Base-by-base conservation (phyloP, 2,329 filamentous ascomycete genomes). In the Aspergillus ibericus region DNA sequence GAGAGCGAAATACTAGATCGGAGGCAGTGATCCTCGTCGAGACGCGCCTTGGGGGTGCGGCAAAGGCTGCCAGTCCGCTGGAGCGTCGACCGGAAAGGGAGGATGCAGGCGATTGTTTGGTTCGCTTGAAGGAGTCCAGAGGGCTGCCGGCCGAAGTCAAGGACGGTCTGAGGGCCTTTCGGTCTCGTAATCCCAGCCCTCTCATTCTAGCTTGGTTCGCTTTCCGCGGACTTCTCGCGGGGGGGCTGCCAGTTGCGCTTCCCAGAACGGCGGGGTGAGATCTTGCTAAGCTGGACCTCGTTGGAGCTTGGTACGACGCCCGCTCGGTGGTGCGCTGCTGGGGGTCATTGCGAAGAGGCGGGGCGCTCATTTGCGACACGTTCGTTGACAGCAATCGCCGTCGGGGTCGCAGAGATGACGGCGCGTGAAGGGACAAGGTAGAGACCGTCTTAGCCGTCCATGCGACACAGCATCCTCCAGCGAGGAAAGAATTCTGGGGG, bases 291-390 rank as follows among this genome's bases (percentile, higher is more conserved):
- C 85, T 90, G 12, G 87, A 81, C 68, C 81, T 85, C 0, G 87
- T 89, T 0, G 88, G 87, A n/a, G 87, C 88, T 55, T 84, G 84
- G 68, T 86, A 89, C 0, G 86, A 88, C 0, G 83, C 81, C 1
- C 81, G 80, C 48, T 70, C 66, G 7, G 70, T 63, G 38, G 73
- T 70, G 16, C 73, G 66, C 29, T 68, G 60, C 55, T 62, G 63
- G 48, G 63, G 61, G 65, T 64, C 61, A 35, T 59, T 51, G 51
- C 44, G 64, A 27, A 57, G 53, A 20, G 60, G 54, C 25, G 64
- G 68, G 49, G 27, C 27, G 38, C 74, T 75, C 56, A 74, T 77
- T 58, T 75, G 77, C 35, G 75, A 75, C 65, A 74, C 74, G 68
- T 71, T 71, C 74, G 68, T 71, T 71, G 63, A 80, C 69, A 20